Base-by-base conservation (phyloP, 306 rosid genomes). In the Dalbergia oliveri region DNA sequence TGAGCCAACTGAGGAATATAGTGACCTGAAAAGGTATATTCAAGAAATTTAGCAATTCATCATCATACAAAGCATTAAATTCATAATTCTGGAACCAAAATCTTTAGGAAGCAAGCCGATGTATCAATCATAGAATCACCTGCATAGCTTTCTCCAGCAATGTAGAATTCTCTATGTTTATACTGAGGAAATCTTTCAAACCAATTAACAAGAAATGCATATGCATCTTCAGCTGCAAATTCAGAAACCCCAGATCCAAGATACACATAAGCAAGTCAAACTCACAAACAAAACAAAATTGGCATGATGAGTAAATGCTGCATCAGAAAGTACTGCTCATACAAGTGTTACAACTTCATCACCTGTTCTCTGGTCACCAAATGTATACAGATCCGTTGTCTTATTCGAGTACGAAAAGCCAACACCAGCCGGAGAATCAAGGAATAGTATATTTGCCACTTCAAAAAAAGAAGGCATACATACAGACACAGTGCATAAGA, bases 131-230 rank as follows among this genome's bases (percentile, higher is more conserved):
- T 51, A 69, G 66, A 69, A 64, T 84, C 58, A 91, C 99, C 99
- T 88, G 98, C 98, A 88, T 96, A 96, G 81, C 99, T 96, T 90
- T 96, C 99, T 54, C 98, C 99, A 60, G 96, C 93, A 77, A 96
- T 91, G 86, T 90, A 93, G 86, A 96, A 93, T 77, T 91, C 94
- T 82, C 98, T 87, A 80, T 90, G 89, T 83, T 89, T 93, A 78
- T 96, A 96, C 82, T 91, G 94, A 21, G 99, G 98, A 86, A 96
- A 96, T 85, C 99, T 89, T 82, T 93, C 97, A 72, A 96, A 96
- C 99, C 99, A 96, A 79, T 88, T 86, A 72, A 91, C 86, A 66
- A 96, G 89, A 88, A 96, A 96, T 44, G 72, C 73, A 78, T 96
- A 90, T 18, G 99, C 86, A 89, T 91, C 99, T 78, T 89, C 93